Evolutionary conservation across 441 rosid genomes (phyloP).

Genomic region (Biscutella laevigata): DNA sequence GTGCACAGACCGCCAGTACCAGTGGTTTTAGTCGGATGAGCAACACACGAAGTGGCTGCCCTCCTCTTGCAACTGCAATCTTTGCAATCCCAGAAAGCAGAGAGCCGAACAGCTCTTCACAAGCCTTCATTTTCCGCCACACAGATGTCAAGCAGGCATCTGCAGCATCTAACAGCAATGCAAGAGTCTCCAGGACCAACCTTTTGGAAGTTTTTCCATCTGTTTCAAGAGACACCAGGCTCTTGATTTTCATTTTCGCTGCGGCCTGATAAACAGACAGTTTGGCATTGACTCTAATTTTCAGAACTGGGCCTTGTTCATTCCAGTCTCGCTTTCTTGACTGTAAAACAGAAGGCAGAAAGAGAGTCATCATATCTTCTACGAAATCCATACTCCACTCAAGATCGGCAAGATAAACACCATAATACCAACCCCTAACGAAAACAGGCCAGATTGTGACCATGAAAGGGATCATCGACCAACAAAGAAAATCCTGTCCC

Average conservation of each 20-base stretch:
- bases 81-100: slow-evolving; percentile 76
- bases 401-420: slow-evolving; percentile 5
- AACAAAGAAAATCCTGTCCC: background rate
- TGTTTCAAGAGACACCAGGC: slow-evolving; percentile 64
- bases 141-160: slow-evolving; percentile 83
- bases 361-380: slow-evolving; percentile 13
- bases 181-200: slow-evolving; percentile 82
- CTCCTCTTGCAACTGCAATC: slow-evolving; percentile 80
- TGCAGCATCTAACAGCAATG: slow-evolving; percentile 77
- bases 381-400: slow-evolving; percentile 5
- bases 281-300: slow-evolving; percentile 74
- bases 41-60: slow-evolving; percentile 81
- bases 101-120: slow-evolving; percentile 80
- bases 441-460: slow-evolving; percentile 13
- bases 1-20: slow-evolving; percentile 79
- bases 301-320: slow-evolving; percentile 73
- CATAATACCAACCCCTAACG: background rate
- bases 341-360: slow-evolving; percentile 38
- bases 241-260: slow-evolving; percentile 66
- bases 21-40: slow-evolving; percentile 90
- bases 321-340: slow-evolving; percentile 91
- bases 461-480: background rate
- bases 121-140: slow-evolving; percentile 84
- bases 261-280: slow-evolving; percentile 83
- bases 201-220: slow-evolving; percentile 82